Conservation (phyloP, 208 protist species). For the Angomonas desouzai region DNA sequence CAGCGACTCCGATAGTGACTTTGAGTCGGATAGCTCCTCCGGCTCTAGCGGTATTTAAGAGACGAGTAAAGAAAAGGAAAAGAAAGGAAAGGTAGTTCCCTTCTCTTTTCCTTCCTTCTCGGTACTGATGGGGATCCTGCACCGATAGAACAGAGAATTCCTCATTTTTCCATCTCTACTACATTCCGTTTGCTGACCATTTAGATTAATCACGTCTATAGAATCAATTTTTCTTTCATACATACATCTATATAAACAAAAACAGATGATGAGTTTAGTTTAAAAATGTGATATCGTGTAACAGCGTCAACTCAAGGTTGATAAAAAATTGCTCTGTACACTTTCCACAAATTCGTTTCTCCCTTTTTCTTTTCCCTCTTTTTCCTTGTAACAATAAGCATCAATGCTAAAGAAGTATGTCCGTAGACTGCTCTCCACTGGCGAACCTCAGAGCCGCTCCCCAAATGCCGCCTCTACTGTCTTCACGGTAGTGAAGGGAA, state of each 20-base stretch:
- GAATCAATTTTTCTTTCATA: conserved; percentile 2
- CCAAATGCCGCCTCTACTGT: neutral
- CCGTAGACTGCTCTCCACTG: neutral
- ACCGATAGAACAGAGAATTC: too few relatives aligned
- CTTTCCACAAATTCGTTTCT: conserved; percentile 13
- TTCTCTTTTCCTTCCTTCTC: conserved; percentile 5
- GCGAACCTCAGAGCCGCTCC: too few relatives aligned
- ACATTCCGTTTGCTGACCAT: too few relatives aligned
- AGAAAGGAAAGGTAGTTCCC: conserved; percentile 4
- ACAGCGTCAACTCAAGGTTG: too few relatives aligned
- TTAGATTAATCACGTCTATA: neutral
- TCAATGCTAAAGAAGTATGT: conserved; percentile 16
- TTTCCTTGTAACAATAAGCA: conserved; percentile 5
- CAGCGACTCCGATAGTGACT: conserved; percentile 8
- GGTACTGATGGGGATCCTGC: too few relatives aligned
- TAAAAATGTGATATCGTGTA: too few relatives aligned
- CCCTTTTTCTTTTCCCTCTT: conserved; percentile 14
- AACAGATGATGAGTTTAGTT: too few relatives aligned
- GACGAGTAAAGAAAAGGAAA: neutral
- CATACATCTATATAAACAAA: conserved; percentile 11
- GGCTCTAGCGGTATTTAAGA: conserved; percentile 1
- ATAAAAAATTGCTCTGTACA: too few relatives aligned
- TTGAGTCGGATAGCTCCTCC: conserved; percentile 6
- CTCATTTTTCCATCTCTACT: too few relatives aligned
- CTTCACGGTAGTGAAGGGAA: conserved; percentile 28